Evolutionary conservation across 1,139 yeast genomes (phyloP), one percentile per base, ranked within the genome.

Genomic region (Pichia inconspicua): DNA sequence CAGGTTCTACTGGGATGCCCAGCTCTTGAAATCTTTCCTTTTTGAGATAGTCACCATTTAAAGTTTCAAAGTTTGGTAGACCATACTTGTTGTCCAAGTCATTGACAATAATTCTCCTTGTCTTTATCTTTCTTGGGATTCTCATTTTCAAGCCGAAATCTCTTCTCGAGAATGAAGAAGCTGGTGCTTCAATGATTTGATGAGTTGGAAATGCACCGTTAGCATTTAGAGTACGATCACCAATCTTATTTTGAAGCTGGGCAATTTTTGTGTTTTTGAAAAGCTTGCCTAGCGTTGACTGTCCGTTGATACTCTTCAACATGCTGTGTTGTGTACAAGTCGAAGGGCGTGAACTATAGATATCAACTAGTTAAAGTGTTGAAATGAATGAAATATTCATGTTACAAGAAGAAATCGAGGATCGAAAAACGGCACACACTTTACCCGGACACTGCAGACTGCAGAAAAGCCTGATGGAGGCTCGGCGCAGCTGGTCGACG

Each of bases 71-170:
- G 48, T 72, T 72, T 10, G 82, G 75, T 48, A 78, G 61, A 40
- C 78, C 73, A 50, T 75, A 77, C 49, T 70, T 66, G 46, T 74
- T 74, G 56, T 80, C 86, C 40, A 79, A 58, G 41, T 75, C 74
- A 46, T 75, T 70, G 43, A 74, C 68, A 12, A 76, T 71, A 49
- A 80, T 62, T 56, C 72, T 73, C 47, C 74, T 68, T 1, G 80
- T 65, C 52, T 70, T 69, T 44, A 73, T 63, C 51, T 73, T 73
- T 14, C 67, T 62, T 3, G 87, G 86, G 37, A 82, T 65, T 45
- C 79, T 70, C 53, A 76, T 66, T 59, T 82, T 82, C 49, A 82
- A 63, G 55, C 88, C 88, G 77, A 80, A 82, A 64, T 82, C 82
- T 51, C 77, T 75, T 56, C 82, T 72, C 47, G 72, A 64, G 44